Evolutionary conservation across 106 monocot genomes (phyloP), one percentile per base, ranked within the genome.

Genomic region (Amphibolis antarctica): DNA sequence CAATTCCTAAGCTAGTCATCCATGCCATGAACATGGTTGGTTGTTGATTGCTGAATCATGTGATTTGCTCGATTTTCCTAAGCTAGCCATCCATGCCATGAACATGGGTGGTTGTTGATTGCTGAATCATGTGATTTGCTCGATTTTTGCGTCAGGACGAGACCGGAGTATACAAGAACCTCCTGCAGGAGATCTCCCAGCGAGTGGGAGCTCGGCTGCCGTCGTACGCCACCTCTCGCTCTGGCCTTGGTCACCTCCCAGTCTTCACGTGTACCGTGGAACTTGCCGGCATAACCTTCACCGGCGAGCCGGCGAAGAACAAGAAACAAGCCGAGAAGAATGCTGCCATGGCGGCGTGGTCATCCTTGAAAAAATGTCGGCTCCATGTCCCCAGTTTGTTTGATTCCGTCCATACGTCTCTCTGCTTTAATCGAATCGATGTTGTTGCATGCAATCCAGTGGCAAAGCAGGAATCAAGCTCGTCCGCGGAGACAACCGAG

Each of bases 321-420:
- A 98, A 98, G 76, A 98, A 98, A 62, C 98, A 98, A 53, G 98
- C 91, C 4, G 98, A 98, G 69, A 98, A 98, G 65, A 91, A 98
- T 79, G 86, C 98, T 12, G 91, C 98, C 31, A 86, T 89, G 77
- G 76, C 86, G 6, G 86, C 98, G 23, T 98, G 98, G 98, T 82
- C 82, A 28, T 82, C 90, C 15, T 66, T 98, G 44, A 98, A 87
- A 74, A 80, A 80, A 80, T 82, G 98, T 98, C 29, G 87, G 85
- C 68, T 57, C 22, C n/a, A 53, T 21, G 0, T 53, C 12, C 22
- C 1, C 22, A n/a, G n/a, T n/a, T n/a, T n/a, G n/a, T 53, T 53
- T 20, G 11, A 10, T 11, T 22, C 23, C 23, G 2, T 7, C 15
- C 22, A 20, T 19, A 22, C 21, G 15, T 14, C 15, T 28, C 28